Evolutionary conservation across 768 basidiomycete species (phyloP).

Genomic region (Russula dissimulans): DNA sequence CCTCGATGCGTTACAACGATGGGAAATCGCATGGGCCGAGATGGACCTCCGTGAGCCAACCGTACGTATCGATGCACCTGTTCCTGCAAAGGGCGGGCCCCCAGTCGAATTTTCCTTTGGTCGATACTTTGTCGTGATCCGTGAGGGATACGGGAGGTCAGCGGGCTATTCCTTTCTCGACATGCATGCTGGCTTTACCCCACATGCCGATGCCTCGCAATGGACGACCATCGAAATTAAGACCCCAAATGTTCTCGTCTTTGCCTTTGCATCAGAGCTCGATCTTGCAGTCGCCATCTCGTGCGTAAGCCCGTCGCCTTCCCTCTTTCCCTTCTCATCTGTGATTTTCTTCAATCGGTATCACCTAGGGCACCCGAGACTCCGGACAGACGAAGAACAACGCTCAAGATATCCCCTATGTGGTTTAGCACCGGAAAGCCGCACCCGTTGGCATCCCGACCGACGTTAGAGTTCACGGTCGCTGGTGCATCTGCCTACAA

Average conservation of each 20-base stretch:
- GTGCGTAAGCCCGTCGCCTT: not conserved
- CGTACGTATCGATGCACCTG: not conserved
- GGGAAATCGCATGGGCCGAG: not conserved
- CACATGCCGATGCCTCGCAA: not conserved
- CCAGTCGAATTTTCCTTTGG: slow-evolving; percentile 8
- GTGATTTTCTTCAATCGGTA: not conserved
- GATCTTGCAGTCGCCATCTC: slow-evolving; percentile 8
- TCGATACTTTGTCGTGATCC: slow-evolving; percentile 5
- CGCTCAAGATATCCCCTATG: slow-evolving; percentile 1
- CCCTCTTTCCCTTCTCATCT: not conserved
- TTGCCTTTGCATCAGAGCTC: slow-evolving; percentile 11
- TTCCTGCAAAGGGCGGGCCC: not conserved
- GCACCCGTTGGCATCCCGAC: slow-evolving; percentile 3
- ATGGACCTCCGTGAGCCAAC: not conserved
- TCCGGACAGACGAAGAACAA: not conserved
- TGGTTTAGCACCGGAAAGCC: slow-evolving; percentile 4
- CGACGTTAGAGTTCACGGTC: not conserved
- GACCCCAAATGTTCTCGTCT: slow-evolving; percentile 4
- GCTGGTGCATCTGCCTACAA: slow-evolving; percentile 4
- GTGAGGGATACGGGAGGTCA: slow-evolving; percentile 1
- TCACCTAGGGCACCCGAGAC: not conserved
- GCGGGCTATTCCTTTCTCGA: slow-evolving; percentile 7
- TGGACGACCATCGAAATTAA: slow-evolving; percentile 9
- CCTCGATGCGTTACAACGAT: not conserved
- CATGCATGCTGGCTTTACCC: not conserved